A percentile compares a stretch with the other conserved stretches of the same genome.
Conservation (phyloP, 2,329 filamentous ascomycete species). For the Balansia obtecta region DNA sequence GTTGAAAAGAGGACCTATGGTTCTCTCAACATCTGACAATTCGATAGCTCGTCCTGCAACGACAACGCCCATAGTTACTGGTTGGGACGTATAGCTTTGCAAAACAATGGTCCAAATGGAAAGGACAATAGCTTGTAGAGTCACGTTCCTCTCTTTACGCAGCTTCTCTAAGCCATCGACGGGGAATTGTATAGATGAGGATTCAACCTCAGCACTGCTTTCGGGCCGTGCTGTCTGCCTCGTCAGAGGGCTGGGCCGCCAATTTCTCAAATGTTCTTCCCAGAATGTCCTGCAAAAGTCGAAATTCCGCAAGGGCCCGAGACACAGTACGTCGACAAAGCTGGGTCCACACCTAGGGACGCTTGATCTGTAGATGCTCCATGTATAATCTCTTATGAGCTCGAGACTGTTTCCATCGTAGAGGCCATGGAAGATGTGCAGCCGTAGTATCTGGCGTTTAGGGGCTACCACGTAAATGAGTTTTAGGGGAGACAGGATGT, state of each 20-base stretch:
- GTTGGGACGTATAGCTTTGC: slow-evolving; percentile 31
- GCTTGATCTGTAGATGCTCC: slow-evolving; percentile 11
- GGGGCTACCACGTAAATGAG: slow-evolving; percentile 26
- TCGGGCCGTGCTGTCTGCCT: slow-evolving; percentile 4
- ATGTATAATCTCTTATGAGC: slow-evolving; percentile 49
- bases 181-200: slow-evolving; percentile 16
- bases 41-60: slow-evolving; percentile 67
- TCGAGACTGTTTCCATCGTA: slow-evolving; percentile 77
- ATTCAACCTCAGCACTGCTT: slow-evolving; percentile 6
- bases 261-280: slow-evolving; percentile 39
- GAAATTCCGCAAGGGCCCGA: slow-evolving; percentile 51
- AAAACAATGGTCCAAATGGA: slow-evolving; percentile 60
- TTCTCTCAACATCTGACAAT: slow-evolving; percentile 48
- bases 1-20: slow-evolving; percentile 81
- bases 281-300: slow-evolving; percentile 47
- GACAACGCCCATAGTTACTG: slow-evolving; percentile 57
- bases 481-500: slow-evolving; percentile 40
- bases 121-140: slow-evolving; percentile 68
- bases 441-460: slow-evolving; percentile 1
- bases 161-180: slow-evolving; percentile 35
- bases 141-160: slow-evolving; percentile 52
- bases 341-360: slow-evolving; percentile 26
- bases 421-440: slow-evolving; percentile 60
- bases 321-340: slow-evolving; percentile 55
- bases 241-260: slow-evolving; percentile 8